Base-by-base conservation (phyloP, 148 eudicot species). In the Simmondsia chinensis region DNA sequence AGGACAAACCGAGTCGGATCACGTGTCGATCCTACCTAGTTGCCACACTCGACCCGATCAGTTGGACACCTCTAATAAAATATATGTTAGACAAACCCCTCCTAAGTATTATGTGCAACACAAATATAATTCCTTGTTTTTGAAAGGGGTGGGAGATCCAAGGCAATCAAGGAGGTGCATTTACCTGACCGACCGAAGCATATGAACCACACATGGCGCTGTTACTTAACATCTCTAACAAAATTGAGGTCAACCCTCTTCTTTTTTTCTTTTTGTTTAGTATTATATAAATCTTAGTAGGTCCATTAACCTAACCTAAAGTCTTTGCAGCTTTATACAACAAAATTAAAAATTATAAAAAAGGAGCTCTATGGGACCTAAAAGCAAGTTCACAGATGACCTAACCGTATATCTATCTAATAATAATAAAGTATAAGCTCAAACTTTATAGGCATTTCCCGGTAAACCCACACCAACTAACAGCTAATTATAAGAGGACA, bases 311-410 rank as follows among this genome's bases (percentile, higher is more conserved):
- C 50, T 27, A 19, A 41, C 54, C 22, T 33, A 29, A 40, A 62
- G 45, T n/a, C n/a, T n/a, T n/a, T n/a, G n/a, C n/a, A n/a, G n/a
- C n/a, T n/a, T n/a, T n/a, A n/a, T n/a, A n/a, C n/a, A n/a, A n/a
- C n/a, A n/a, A n/a, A n/a, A n/a, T n/a, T n/a, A n/a, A n/a, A n/a
- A n/a, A n/a, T n/a, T n/a, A n/a, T n/a, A n/a, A 23, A 31, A n/a
- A 45, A 17, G 14, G 9, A 17, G 15, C 13, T 12, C 13, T 6
- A 49, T 26, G 31, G 55, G 56, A 39, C 52, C 23, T 43, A 7
- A n/a, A n/a, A 50, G 34, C 36, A 49, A 56, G 47, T 56, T 56
- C 28, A 64, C 63, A 30, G 69, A 43, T 64, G 31, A 64, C 69
- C 69, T 56, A 64, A 64, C 40, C n/a, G 39, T 39, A 35, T 6